Evolutionary conservation across 441 rosid genomes (phyloP).

Genomic region (Melastoma candidum): DNA sequence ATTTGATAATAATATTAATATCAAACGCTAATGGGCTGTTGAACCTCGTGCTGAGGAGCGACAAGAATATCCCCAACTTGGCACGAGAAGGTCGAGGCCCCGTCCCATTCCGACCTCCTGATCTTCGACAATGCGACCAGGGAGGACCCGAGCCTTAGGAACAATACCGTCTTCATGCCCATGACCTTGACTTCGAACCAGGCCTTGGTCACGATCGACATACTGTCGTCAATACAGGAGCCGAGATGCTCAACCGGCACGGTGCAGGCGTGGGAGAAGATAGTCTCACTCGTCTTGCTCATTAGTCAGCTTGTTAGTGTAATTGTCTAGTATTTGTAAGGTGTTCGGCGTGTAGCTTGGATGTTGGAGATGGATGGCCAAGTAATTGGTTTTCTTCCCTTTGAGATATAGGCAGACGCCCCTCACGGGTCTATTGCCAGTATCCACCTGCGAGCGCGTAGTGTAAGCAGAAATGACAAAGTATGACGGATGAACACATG

Average conservation of each 20-base stretch:
- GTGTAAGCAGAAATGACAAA: too few relatives aligned
- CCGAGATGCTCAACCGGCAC: constrained; percentile 67
- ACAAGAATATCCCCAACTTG: constrained; percentile 70
- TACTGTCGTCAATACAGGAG: constrained; percentile 49
- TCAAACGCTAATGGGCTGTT: constrained; percentile 13
- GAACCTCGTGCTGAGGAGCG: constrained; percentile 56
- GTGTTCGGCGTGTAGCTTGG: constrained; percentile 52
- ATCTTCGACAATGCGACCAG: constrained; percentile 44
- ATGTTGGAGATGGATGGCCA: constrained; percentile 88
- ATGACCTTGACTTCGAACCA: constrained; percentile 82
- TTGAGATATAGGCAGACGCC: constrained; percentile 83
- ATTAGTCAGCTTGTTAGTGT: constrained; percentile 30
- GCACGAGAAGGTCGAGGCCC: constrained; percentile 46
- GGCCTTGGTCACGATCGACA: constrained; percentile 77
- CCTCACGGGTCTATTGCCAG: constrained; percentile 71
- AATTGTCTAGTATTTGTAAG: constrained; percentile 53
- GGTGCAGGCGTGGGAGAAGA: constrained; percentile 84
- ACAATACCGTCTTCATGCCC: constrained; percentile 73
- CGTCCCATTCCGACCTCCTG: constrained; percentile 82
- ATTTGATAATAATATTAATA: too few relatives aligned
- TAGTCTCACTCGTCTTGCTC: constrained; percentile 56
- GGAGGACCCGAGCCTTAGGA: constrained; percentile 85
- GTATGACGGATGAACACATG: too few relatives aligned
- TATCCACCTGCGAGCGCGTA: constrained; percentile 45
- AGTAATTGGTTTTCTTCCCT: constrained; percentile 79